A percentile compares a stretch with the other conserved stretches of the same genome.
These are phyloP conservation scores for Keqinozyma sinolaborantium DNA, from an alignment of 1,139 yeast species.

Conservation along the genomic window DNA sequence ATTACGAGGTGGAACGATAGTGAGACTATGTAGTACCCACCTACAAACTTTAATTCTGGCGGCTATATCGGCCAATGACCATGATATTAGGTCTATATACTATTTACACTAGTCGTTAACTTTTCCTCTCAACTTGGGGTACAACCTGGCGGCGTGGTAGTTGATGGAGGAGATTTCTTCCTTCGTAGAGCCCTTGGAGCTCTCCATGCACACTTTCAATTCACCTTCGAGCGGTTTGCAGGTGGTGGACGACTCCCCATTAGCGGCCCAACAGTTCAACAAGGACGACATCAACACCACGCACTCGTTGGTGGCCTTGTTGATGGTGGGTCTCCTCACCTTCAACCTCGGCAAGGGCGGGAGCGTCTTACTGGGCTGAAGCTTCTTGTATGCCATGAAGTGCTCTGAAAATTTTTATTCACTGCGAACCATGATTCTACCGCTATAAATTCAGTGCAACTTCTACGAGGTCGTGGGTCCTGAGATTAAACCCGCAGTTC, in stretches of 20 bases:
- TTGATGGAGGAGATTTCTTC: conserved; percentile 55
- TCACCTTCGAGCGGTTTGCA: conserved; percentile 63
- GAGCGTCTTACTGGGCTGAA: conserved; percentile 31
- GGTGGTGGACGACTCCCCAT: conserved; percentile 73
- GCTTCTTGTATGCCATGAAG: conserved; percentile 26
- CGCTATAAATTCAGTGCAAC: too few relatives aligned
- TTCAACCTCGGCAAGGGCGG: conserved; percentile 77
- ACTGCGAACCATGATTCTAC: too few relatives aligned
- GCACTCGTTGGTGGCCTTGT: conserved; percentile 67
- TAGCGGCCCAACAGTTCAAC: conserved; percentile 94
- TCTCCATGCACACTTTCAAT: conserved; percentile 46
- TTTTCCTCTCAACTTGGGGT: conserved; percentile 74
- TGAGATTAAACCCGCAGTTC: background rate
- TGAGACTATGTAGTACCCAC: too few relatives aligned
- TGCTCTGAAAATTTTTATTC: conserved; percentile 5
- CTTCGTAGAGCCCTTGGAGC: conserved; percentile 38
- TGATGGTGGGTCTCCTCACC: conserved; percentile 61
- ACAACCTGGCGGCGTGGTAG: conserved; percentile 79
- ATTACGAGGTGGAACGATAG: too few relatives aligned
- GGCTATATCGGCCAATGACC: too few relatives aligned
- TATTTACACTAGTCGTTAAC: conserved; percentile 53
- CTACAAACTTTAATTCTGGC: too few relatives aligned
- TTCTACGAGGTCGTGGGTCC: background rate
- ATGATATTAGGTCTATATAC: background rate
- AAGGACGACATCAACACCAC: conserved; percentile 78